Evolutionary conservation across 2,329 filamentous ascomycete species (phyloP).

Genomic region (Exophiala sideris): DNA sequence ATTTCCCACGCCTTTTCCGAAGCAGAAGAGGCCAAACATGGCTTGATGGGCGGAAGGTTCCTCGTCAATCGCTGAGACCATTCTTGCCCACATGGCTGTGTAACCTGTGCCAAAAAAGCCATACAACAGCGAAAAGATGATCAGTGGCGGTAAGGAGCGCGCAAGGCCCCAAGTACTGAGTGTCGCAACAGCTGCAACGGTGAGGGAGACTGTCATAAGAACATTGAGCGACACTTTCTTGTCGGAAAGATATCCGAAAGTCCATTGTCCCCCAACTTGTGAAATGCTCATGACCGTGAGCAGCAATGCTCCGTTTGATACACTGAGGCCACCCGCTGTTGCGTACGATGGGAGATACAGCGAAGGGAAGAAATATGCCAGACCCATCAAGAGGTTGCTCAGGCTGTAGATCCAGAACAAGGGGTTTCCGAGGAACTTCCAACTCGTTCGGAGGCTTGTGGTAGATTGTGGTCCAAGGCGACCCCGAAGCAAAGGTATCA

Average conservation of each 20-base stretch:
- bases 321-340: slow-evolving; percentile 12
- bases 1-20: slow-evolving; percentile 29
- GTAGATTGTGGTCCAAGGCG: slow-evolving; percentile 36
- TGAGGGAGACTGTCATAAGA: slow-evolving; percentile 41
- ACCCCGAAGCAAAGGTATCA: slow-evolving; percentile 40
- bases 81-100: slow-evolving; percentile 44
- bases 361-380: slow-evolving; percentile 39
- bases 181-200: slow-evolving; percentile 40
- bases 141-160: slow-evolving; percentile 39
- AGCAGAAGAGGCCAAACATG: slow-evolving; percentile 23
- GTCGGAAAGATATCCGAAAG: slow-evolving; percentile 39
- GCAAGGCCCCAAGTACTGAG: slow-evolving; percentile 50
- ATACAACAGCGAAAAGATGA: slow-evolving; percentile 43
- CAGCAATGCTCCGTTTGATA: slow-evolving; percentile 18
- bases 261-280: slow-evolving; percentile 23
- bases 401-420: slow-evolving; percentile 48
- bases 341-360: slow-evolving; percentile 41
- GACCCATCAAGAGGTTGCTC: slow-evolving; percentile 38
- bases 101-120: slow-evolving; percentile 46
- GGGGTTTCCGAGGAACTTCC: slow-evolving; percentile 35
- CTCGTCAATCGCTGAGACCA: slow-evolving; percentile 26
- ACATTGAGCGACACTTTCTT: slow-evolving; percentile 38
- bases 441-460: slow-evolving; percentile 34
- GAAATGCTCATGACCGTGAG: slow-evolving; percentile 25
- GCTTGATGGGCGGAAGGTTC: slow-evolving; percentile 20